These are phyloP conservation scores for Ceriops tagal DNA, from an alignment of 345 rosid genomes.

Conservation along the genomic window DNA sequence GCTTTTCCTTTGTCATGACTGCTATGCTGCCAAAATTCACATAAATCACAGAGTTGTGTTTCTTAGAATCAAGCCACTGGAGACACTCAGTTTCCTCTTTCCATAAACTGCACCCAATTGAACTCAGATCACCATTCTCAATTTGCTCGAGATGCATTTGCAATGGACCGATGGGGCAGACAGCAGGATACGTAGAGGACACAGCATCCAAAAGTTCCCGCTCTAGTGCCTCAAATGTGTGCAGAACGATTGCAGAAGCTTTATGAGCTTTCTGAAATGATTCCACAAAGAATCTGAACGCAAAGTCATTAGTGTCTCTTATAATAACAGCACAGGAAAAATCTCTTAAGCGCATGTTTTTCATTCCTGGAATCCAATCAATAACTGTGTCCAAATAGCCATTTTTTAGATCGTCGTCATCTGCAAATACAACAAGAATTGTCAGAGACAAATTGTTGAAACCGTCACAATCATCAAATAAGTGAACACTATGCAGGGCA, in stretches of 20 bases:
- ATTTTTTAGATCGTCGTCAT: conserved; percentile 21
- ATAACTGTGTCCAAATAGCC: conserved; percentile 34
- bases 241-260: conserved; percentile 34
- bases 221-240: conserved; percentile 36
- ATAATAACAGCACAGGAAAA: conserved; percentile 30
- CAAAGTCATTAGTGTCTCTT: conserved; percentile 23
- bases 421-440: conserved; percentile 17
- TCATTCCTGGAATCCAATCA: conserved; percentile 46
- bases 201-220: conserved; percentile 18
- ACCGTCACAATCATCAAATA: not conserved
- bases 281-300: conserved; percentile 22
- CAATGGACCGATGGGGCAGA: conserved; percentile 21
- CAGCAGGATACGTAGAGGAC: conserved; percentile 18
- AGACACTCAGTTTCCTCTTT: conserved; percentile 21
- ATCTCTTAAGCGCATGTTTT: conserved; percentile 35
- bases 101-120: conserved; percentile 17
- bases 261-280: not conserved
- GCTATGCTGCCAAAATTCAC: conserved; percentile 26
- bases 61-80: conserved; percentile 12
- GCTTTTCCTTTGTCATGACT: not conserved
- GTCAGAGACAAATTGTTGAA: not conserved
- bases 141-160: conserved; percentile 14
- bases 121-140: not conserved
- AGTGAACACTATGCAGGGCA: not conserved
- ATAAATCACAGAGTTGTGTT: conserved; percentile 19